Evolutionary conservation across 2,329 filamentous ascomycete genomes (phyloP).

Genomic region (Aspergillus ruber): DNA sequence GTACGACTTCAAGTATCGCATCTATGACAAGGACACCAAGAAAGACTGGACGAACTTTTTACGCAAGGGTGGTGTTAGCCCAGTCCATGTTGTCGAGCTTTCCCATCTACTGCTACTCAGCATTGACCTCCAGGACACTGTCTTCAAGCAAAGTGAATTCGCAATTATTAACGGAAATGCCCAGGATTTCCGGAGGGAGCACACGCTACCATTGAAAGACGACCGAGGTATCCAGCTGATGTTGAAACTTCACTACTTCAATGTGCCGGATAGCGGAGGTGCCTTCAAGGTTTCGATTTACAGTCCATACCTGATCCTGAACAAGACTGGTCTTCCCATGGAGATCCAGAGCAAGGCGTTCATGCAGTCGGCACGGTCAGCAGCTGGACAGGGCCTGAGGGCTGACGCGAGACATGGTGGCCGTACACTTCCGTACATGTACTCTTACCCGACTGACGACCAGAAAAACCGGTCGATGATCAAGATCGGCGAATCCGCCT

Average conservation of each 20-base stretch:
- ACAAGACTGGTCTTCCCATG: constrained; percentile 87
- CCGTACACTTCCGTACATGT: constrained; percentile 85
- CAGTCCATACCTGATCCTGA: constrained; percentile 89
- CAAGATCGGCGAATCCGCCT: constrained; percentile 81
- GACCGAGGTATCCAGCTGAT: constrained; percentile 71
- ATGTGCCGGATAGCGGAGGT: constrained; percentile 83
- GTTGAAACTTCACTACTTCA: constrained; percentile 83
- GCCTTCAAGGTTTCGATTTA: constrained; percentile 95
- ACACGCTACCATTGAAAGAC: constrained; percentile 73
- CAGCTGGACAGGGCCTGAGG: constrained; percentile 70
- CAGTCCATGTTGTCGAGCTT: constrained; percentile 92
- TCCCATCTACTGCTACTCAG: constrained; percentile 89
- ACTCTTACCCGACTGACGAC: constrained; percentile 83
- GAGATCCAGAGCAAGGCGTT: constrained; percentile 84
- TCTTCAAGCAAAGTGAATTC: constrained; percentile 92
- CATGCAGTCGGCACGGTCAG: constrained; percentile 72
- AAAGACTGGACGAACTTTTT: constrained; percentile 99
- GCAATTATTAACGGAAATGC: constrained; percentile 90
- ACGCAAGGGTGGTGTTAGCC: constrained; percentile 91
- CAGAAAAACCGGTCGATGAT: constrained; percentile 83
- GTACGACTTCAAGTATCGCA: constrained; percentile 98
- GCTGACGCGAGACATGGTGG: constrained; percentile 47
- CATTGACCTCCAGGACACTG: constrained; percentile 92
- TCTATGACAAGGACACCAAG: constrained; percentile 97
- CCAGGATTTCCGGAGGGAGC: constrained; percentile 81